Evolutionary conservation across 257 asterid species (phyloP).

Genomic region (Penstemon barbatus): DNA sequence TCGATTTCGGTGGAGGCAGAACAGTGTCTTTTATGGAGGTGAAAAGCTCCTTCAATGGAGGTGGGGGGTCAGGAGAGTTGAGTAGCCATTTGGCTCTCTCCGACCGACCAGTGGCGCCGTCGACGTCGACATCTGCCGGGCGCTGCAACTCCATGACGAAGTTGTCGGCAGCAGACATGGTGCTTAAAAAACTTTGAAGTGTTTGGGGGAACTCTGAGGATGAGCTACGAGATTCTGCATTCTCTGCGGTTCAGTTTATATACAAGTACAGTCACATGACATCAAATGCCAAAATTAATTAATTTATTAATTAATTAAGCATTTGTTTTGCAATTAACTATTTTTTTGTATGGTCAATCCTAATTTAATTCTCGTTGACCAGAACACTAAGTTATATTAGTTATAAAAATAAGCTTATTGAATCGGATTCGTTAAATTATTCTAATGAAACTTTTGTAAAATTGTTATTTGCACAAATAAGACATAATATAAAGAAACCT

Average conservation of each 20-base stretch:
- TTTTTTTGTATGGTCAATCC: too few relatives aligned
- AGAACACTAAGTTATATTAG: too few relatives aligned
- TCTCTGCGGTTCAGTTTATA: slow-evolving; percentile 17
- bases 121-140: slow-evolving; percentile 30
- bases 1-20: slow-evolving; percentile 29
- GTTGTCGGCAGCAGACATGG: slow-evolving; percentile 27
- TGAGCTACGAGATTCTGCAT: not conserved
- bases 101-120: slow-evolving; percentile 37
- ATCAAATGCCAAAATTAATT: too few relatives aligned
- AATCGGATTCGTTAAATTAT: too few relatives aligned
- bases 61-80: slow-evolving; percentile 67
- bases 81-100: slow-evolving; percentile 71
- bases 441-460: too few relatives aligned
- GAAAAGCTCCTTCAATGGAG: slow-evolving; percentile 40
- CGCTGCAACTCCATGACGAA: slow-evolving; percentile 50
- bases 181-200: slow-evolving; percentile 37
- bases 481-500: too few relatives aligned
- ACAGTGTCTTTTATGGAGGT: slow-evolving; percentile 39
- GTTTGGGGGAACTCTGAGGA: slow-evolving; percentile 57
- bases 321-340: too few relatives aligned
- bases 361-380: too few relatives aligned
- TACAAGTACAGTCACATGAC: not conserved
- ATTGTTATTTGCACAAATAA: too few relatives aligned
- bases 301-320: too few relatives aligned
- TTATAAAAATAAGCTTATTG: too few relatives aligned